Conservation (phyloP, 805 yeast genomes). For the Nakazawaea populi region DNA sequence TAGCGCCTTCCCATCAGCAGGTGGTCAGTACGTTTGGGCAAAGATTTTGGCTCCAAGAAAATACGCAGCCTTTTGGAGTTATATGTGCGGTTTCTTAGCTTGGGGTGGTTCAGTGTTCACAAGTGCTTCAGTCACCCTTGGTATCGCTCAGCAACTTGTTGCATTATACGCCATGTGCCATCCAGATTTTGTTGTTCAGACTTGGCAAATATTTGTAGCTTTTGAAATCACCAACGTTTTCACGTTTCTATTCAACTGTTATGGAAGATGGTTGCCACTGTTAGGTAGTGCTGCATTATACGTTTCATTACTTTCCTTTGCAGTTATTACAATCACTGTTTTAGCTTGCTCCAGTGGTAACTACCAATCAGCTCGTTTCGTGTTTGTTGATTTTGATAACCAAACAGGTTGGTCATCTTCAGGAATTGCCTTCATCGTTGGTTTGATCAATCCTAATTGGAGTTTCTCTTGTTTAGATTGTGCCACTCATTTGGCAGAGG, state of each 20-base stretch:
- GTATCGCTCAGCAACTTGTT: slow-evolving; percentile 44
- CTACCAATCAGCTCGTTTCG: slow-evolving; percentile 45
- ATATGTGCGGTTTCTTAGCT: slow-evolving; percentile 55
- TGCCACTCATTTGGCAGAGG: slow-evolving; percentile 71
- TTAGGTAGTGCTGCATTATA: slow-evolving; percentile 45
- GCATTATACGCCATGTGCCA: slow-evolving; percentile 36
- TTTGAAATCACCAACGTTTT: slow-evolving; percentile 39
- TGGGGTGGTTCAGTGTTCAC: slow-evolving; percentile 60
- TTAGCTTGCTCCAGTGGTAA: slow-evolving; percentile 46
- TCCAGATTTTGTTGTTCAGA: slow-evolving; percentile 28
- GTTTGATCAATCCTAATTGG: slow-evolving; percentile 68
- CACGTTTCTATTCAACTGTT: slow-evolving; percentile 41
- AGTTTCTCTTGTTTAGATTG: slow-evolving; percentile 64
- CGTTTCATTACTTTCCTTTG: slow-evolving; percentile 45
- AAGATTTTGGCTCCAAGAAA: slow-evolving; percentile 44
- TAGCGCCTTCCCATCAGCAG: slow-evolving; percentile 49
- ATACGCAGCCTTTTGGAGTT: slow-evolving; percentile 44
- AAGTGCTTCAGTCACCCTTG: slow-evolving; percentile 51
- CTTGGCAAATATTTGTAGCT: slow-evolving; percentile 52
- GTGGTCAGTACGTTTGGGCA: slow-evolving; percentile 59
- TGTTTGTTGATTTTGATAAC: slow-evolving; percentile 47
- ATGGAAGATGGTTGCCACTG: slow-evolving; percentile 45
- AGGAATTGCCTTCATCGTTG: slow-evolving; percentile 62
- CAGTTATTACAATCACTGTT: slow-evolving; percentile 46
- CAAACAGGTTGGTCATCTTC: slow-evolving; percentile 55